Conservation (phyloP, 1,139 yeast genomes). For the Zygosaccharomyces sapae region DNA sequence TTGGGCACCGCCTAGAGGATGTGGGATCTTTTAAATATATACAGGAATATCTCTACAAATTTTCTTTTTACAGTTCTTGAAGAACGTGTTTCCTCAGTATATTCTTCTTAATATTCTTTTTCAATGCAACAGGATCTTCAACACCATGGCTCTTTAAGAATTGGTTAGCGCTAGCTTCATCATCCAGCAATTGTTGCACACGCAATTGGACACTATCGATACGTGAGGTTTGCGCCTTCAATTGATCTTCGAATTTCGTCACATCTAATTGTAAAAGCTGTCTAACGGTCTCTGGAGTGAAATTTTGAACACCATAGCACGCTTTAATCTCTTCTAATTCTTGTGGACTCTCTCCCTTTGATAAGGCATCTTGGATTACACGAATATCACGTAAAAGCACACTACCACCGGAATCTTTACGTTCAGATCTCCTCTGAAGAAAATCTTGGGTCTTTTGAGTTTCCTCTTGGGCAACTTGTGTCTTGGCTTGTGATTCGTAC, state of each 20-base stretch:
- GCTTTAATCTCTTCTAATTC: slow-evolving; percentile 48
- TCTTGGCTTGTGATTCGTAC: slow-evolving; percentile 70
- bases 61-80: slow-evolving; percentile 17
- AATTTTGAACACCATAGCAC: slow-evolving; percentile 53
- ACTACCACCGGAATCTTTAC: slow-evolving; percentile 35
- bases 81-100: slow-evolving; percentile 48
- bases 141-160: slow-evolving; percentile 35
- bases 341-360: slow-evolving; percentile 32
- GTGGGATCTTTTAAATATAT: slow-evolving; percentile 3
- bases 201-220: slow-evolving; percentile 39
- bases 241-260: slow-evolving; percentile 37
- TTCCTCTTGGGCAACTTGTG: slow-evolving; percentile 61
- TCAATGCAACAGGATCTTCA: slow-evolving; percentile 36
- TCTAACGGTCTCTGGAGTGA: slow-evolving; percentile 50
- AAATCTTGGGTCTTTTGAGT: slow-evolving; percentile 48
- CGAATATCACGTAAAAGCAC: slow-evolving; percentile 30
- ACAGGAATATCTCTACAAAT: slow-evolving; percentile 7
- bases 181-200: slow-evolving; percentile 37
- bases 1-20: slow-evolving; percentile 11
- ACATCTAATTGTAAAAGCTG: slow-evolving; percentile 40
- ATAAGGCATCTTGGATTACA: slow-evolving; percentile 34
- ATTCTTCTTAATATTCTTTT: slow-evolving; percentile 50
- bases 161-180: slow-evolving; percentile 35
- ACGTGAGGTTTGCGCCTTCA: slow-evolving; percentile 27
- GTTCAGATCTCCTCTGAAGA: slow-evolving; percentile 43